These are phyloP conservation scores for Primulina huaijiensis DNA, from an alignment of 257 asterid genomes.

Conservation along the genomic window DNA sequence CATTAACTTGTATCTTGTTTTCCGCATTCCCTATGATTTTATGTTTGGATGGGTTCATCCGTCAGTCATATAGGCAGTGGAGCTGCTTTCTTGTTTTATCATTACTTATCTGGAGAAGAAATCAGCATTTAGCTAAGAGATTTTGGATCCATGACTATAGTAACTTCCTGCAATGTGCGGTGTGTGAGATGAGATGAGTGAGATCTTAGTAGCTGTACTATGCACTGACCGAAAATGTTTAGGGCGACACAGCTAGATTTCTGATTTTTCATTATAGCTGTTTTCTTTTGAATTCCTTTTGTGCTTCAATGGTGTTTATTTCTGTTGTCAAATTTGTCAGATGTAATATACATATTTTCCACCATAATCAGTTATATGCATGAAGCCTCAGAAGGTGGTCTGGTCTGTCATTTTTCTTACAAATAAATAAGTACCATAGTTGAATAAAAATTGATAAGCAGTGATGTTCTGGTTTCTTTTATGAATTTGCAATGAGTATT, in stretches of 20 bases:
- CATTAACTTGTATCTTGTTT: neutral
- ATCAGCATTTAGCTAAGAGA: constrained; percentile 1
- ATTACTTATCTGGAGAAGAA: constrained; percentile 6
- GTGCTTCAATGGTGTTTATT: neutral
- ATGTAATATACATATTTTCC: neutral
- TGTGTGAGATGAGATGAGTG: neutral
- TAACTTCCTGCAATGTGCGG: neutral
- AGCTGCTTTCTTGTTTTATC: constrained; percentile 21
- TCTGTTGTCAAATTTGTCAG: neutral
- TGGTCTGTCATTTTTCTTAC: constrained; percentile 12
- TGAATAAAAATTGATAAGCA: constrained; percentile 16
- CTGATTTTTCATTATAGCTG: constrained; percentile 2
- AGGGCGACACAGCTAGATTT: neutral
- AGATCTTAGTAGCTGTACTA: constrained; percentile 16
- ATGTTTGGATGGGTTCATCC: constrained; percentile 8
- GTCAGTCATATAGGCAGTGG: constrained; percentile 5
- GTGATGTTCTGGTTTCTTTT: neutral
- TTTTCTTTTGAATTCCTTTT: neutral
- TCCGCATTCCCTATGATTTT: neutral
- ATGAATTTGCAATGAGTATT: constrained; percentile 5
- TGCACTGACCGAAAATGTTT: constrained; percentile 3
- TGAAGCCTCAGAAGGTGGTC: constrained; percentile 14
- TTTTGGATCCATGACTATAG: neutral
- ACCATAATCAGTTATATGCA: neutral
- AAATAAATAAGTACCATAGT: neutral